Evolutionary conservation across 352 stramenopile species (phyloP).

Genomic region (Phytopythium oedochilum): DNA sequence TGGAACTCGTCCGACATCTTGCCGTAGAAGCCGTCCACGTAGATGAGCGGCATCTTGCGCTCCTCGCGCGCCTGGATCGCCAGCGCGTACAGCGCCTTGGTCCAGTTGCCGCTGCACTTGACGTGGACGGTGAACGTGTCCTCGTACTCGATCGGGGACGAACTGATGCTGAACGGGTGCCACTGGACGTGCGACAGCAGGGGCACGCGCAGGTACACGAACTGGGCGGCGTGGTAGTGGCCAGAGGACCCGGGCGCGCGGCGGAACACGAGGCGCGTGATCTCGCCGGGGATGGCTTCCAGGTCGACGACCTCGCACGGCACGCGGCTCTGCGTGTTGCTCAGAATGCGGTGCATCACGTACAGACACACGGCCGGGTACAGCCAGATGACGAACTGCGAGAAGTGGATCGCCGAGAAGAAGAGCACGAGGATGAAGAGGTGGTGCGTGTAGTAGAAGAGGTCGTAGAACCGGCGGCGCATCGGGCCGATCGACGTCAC

Average conservation of each 20-base stretch:
- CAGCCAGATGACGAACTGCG: conserved; percentile 82
- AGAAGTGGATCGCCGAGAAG: conserved; percentile 64
- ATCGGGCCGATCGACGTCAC: conserved; percentile 69
- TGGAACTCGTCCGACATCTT: conserved; percentile 84
- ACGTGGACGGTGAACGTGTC: conserved; percentile 83
- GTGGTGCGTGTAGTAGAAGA: conserved; percentile 89
- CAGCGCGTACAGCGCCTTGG: conserved; percentile 66
- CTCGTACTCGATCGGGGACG: conserved; percentile 78
- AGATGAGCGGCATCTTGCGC: conserved; percentile 76
- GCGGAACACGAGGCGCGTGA: conserved; percentile 78
- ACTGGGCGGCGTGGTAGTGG: conserved; percentile 80
- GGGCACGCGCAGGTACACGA: conserved; percentile 73
- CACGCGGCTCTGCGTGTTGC: conserved; percentile 60
- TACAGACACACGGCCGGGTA: conserved; percentile 75
- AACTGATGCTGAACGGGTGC: conserved; percentile 86
- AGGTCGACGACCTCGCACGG: conserved; percentile 77
- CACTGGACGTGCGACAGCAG: conserved; percentile 70
- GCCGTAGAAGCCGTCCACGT: conserved; percentile 81
- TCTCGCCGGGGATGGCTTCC: conserved; percentile 78
- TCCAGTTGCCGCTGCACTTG: conserved; percentile 74
- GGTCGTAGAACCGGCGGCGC: conserved; percentile 71
- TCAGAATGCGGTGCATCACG: conserved; percentile 77
- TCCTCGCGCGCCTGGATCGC: conserved; percentile 75
- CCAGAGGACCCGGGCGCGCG: conserved; percentile 65
- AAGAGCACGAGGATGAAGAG: conserved; percentile 83